phyloP scores from a whole-genome alignment of 164 flowering plant species.

The Chloranthus sessilifolius region DNA sequence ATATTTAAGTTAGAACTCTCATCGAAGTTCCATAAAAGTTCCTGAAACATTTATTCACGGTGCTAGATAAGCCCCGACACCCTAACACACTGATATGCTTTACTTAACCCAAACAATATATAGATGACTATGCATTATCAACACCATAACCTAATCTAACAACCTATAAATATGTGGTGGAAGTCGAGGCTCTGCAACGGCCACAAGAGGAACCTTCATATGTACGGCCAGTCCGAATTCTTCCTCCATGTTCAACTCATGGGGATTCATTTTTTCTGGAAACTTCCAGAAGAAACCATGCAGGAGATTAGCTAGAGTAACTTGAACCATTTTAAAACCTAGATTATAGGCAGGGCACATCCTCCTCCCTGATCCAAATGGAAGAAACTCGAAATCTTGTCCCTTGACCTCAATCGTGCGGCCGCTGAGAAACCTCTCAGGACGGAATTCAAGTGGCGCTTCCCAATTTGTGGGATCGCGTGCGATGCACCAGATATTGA shows the following conservation, averaged over 20 bases:
- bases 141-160: too few relatives aligned
- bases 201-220: constrained; percentile 43
- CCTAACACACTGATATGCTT: too few relatives aligned
- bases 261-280: constrained; percentile 32
- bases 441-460: constrained; percentile 46
- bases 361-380: constrained; percentile 75
- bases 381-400: constrained; percentile 57
- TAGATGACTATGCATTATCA: too few relatives aligned
- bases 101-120: too few relatives aligned
- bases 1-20: too few relatives aligned
- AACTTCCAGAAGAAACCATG: constrained; percentile 73
- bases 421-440: constrained; percentile 58
- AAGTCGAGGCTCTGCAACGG: constrained; percentile 43
- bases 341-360: constrained; percentile 74
- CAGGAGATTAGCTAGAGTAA: constrained; percentile 58
- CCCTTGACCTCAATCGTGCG: constrained; percentile 59
- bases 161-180: constrained; percentile 25
- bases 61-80: too few relatives aligned
- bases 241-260: constrained; percentile 70
- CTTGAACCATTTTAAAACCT: constrained; percentile 57
- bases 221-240: constrained; percentile 65
- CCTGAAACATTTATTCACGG: too few relatives aligned
- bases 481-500: constrained; percentile 58
- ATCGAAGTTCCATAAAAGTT: too few relatives aligned
- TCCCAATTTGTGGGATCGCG: constrained; percentile 64